Base-by-base conservation (phyloP, 2,329 filamentous ascomycete genomes). In the Apiospora sp. region DNA sequence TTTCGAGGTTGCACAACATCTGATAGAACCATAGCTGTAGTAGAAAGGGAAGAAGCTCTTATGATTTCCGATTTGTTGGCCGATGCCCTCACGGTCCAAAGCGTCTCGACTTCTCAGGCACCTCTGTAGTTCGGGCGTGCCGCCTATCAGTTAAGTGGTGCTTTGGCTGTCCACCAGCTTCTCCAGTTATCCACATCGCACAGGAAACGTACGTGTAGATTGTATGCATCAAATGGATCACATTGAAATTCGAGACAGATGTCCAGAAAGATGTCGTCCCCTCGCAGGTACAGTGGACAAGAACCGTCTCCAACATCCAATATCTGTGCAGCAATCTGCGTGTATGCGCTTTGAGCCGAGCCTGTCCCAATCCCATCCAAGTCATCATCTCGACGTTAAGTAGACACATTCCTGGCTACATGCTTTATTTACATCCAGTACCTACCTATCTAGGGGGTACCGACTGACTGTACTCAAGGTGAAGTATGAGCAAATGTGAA, bases 121-220 rank as follows among this genome's bases (percentile, higher is more conserved):
- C 34, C 19, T n/a, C 34, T 37, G n/a, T n/a, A 37, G 58, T 24
- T 41, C 58, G 58, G 58, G n/a, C 54, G 34, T n/a, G 54, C 54
- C 54, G 54, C 54, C 54, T 61, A 61, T 37, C 30, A 19, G 27
- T 34, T 37, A 19, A 34, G 37, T 49, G 54, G 54, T 34, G 54
- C 54, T 37, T 64, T 41, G 34, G 8, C 22, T 64, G 58, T 24
- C 58, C 34, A 64, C 58, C 58, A 22, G 58, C 58, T 64, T 64
- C 34, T 64, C 58, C 58, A 64, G 41, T 34, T 64, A 64, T 64
- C 58, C 58, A 64, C 58, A 64, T 37, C 30, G 41, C 58, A 41
- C 30, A 64, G 58, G 58, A 41, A 64, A 64, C 58, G 34, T 64
- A 64, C 58, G 58, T 64, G 34, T 64, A 64, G 30, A 37, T 64